A percentile compares a stretch with the other conserved stretches of the same genome.
These are phyloP conservation scores for Rhododendron ferrugineum DNA, from an alignment of 148 eudicot genomes.

Conservation along the genomic window DNA sequence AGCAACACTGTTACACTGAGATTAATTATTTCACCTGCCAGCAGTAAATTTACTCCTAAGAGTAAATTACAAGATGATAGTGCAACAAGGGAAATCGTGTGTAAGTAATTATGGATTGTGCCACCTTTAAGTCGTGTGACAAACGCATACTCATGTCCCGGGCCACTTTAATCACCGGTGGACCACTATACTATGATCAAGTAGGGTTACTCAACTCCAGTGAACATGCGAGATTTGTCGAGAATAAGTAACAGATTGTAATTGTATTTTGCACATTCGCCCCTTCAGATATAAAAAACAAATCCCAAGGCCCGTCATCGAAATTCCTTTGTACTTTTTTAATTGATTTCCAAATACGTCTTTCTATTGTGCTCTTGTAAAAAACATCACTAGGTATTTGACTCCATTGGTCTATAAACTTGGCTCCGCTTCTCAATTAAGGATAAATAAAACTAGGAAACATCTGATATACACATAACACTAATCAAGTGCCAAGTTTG, in stretches of 20 bases:
- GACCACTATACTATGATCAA: not conserved
- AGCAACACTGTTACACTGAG: not conserved
- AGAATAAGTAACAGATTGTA: not conserved
- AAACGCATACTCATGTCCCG: not conserved
- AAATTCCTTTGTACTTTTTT: not conserved
- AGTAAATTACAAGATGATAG: not conserved
- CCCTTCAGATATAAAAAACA: too few relatives aligned
- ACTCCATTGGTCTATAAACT: not conserved
- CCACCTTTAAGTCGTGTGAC: not conserved
- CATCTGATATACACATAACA: not conserved
- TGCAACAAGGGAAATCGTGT: not conserved
- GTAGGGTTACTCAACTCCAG: not conserved
- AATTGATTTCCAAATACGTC: not conserved
- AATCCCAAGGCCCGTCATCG: not conserved
- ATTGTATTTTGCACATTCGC: not conserved
- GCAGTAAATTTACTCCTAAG: not conserved
- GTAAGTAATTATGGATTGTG: not conserved
- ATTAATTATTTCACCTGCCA: not conserved
- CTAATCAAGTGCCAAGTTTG: not conserved
- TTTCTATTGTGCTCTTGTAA: too few relatives aligned
- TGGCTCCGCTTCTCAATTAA: not conserved
- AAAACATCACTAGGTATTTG: too few relatives aligned
- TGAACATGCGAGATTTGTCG: not conserved
- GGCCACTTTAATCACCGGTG: not conserved
- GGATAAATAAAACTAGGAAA: not conserved